phyloP scores from a whole-genome alignment of 768 basidiomycete species.

The Hypholoma fasciculare region DNA sequence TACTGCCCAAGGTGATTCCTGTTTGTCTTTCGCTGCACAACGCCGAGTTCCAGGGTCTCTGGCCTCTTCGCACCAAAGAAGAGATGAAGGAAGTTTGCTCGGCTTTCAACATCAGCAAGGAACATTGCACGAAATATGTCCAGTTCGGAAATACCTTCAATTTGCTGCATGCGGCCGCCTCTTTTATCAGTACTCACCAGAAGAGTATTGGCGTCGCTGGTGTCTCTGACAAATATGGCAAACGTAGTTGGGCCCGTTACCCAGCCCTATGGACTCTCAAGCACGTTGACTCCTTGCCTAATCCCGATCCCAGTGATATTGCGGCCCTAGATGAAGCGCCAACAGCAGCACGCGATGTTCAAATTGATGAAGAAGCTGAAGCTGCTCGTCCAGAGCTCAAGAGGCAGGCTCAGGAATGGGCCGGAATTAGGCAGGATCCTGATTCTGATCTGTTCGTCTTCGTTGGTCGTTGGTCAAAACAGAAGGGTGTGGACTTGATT shows the following conservation, averaged over 20 bases:
- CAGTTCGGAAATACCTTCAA: conserved; percentile 99
- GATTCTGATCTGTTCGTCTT: conserved; percentile 91
- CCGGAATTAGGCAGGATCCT: conserved; percentile 88
- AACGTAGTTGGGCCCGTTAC: conserved; percentile 95
- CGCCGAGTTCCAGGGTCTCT: conserved; percentile 96
- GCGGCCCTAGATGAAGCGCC: conserved; percentile 87
- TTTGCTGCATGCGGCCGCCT: conserved; percentile 88
- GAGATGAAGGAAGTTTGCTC: conserved; percentile 99
- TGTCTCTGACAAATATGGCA: conserved; percentile 97
- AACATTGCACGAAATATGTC: conserved; percentile 94
- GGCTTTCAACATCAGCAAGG: conserved; percentile 96
- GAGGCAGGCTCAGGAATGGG: conserved; percentile 95
- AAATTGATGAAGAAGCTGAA: conserved; percentile 80
- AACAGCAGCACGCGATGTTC: conserved; percentile 65
- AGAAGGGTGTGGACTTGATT: conserved; percentile 97
- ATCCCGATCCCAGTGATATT: conserved; percentile 94
- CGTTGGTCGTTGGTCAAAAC: conserved; percentile 97
- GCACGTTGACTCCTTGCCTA: conserved; percentile 93
- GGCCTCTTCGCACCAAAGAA: conserved; percentile 95
- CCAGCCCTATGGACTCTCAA: conserved; percentile 95
- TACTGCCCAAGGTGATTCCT: conserved; percentile 89
- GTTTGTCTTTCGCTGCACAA: conserved; percentile 93
- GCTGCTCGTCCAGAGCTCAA: conserved; percentile 90
- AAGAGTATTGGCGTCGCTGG: conserved; percentile 93
- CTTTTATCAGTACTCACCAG: conserved; percentile 90